These are phyloP conservation scores for Xylariales sp. DNA, from an alignment of 2,329 filamentous ascomycete species.

Conservation along the genomic window DNA sequence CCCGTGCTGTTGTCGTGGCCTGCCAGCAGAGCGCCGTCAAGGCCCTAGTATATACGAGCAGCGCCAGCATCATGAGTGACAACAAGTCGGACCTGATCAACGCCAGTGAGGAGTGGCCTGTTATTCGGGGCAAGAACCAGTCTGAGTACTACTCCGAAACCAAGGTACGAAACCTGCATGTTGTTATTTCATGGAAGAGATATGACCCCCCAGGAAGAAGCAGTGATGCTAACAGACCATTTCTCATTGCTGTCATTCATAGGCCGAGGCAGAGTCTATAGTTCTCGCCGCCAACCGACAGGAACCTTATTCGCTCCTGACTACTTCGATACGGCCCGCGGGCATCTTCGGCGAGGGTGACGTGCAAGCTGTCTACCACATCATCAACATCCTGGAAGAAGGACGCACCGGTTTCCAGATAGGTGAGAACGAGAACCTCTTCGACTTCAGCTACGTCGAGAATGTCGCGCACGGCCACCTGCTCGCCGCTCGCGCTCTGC, in stretches of 20 bases:
- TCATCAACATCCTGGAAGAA: slow-evolving; percentile 67
- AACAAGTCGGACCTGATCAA: slow-evolving; percentile 75
- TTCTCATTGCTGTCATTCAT: background rate
- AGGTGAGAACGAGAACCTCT: slow-evolving; percentile 62
- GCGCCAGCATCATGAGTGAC: slow-evolving; percentile 81
- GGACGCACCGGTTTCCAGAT: slow-evolving; percentile 74
- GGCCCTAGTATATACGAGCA: slow-evolving; percentile 87
- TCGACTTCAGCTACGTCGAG: slow-evolving; percentile 62
- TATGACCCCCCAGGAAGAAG: too few relatives aligned
- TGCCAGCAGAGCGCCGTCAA: slow-evolving; percentile 67
- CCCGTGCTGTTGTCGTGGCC: slow-evolving; percentile 70
- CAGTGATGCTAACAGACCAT: too few relatives aligned
- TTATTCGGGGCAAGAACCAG: slow-evolving; percentile 66
- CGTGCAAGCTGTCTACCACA: slow-evolving; percentile 66
- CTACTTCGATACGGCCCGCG: slow-evolving; percentile 77
- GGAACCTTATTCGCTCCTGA: slow-evolving; percentile 58
- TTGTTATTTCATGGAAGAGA: too few relatives aligned
- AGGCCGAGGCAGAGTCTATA: slow-evolving; percentile 75
- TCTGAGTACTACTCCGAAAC: slow-evolving; percentile 85
- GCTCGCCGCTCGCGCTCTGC: slow-evolving; percentile 70
- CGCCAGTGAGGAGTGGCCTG: slow-evolving; percentile 78
- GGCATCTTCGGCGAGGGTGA: slow-evolving; percentile 93
- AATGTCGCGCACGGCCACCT: slow-evolving; percentile 74
- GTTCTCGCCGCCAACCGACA: slow-evolving; percentile 72
- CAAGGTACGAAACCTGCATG: slow-evolving; percentile 71